Conservation (phyloP, 2,329 filamentous ascomycete genomes). For the Decorospora gaudefroyi region DNA sequence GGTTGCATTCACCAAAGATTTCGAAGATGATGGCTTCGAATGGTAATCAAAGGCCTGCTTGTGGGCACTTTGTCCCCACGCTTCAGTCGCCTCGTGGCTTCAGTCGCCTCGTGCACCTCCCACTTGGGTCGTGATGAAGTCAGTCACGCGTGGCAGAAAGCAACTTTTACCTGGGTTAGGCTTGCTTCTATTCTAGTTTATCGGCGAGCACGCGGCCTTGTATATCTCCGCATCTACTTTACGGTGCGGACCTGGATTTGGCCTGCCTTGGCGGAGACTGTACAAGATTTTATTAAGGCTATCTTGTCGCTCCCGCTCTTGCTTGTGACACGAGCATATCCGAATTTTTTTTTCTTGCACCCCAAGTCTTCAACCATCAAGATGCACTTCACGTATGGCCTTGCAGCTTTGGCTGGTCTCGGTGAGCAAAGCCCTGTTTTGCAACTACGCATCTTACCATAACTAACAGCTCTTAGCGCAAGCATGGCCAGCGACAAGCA, state of each 20-base stretch:
- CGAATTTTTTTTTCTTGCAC: too few relatives aligned
- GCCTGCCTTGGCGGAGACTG: constrained; percentile 34
- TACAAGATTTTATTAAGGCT: constrained; percentile 29
- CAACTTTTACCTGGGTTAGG: constrained; percentile 16
- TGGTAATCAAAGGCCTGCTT: constrained; percentile 27
- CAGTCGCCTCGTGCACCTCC: constrained; percentile 18
- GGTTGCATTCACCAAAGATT: constrained; percentile 12
- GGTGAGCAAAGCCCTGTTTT: constrained; percentile 16
- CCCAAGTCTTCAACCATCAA: constrained; percentile 11
- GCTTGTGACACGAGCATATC: constrained; percentile 15
- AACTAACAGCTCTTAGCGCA: constrained; percentile 15
- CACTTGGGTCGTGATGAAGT: constrained; percentile 25
- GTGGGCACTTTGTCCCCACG: constrained; percentile 10
- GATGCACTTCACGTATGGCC: constrained; percentile 29
- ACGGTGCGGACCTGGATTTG: constrained; percentile 28
- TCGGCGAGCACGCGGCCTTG: constrained; percentile 31
- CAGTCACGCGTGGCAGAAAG: constrained; percentile 35
- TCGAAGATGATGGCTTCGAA: constrained; percentile 17
- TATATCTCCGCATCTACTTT: constrained; percentile 31
- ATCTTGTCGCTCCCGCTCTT: constrained; percentile 21
- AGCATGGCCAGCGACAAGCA: constrained; percentile 19
- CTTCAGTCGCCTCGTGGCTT: constrained; percentile 10
- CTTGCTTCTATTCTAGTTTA: constrained; percentile 29
- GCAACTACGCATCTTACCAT: not conserved
- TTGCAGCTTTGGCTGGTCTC: constrained; percentile 28